Conservation (phyloP, 192 early-diverging fungal species). For the Thoreauomyces humboldtii region DNA sequence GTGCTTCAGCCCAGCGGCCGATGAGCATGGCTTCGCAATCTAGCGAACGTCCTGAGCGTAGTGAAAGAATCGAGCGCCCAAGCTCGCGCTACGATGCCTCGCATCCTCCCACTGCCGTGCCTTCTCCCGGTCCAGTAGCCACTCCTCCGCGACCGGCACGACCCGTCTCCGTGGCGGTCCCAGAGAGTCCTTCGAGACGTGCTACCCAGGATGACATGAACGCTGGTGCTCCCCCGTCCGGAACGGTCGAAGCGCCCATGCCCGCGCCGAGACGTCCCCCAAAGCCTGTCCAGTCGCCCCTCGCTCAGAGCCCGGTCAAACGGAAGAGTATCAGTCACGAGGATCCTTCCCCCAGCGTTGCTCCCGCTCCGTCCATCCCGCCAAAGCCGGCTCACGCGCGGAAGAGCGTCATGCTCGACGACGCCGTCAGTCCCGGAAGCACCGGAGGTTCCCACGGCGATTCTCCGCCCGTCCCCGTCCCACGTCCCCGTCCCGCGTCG, state of each 20-base stretch:
- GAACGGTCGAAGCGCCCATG: constrained; percentile 12
- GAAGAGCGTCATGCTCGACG: constrained; percentile 10
- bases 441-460: no score
- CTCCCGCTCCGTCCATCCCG: constrained; percentile 16
- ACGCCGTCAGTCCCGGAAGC: neutral
- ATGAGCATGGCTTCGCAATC: neutral
- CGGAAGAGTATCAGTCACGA: neutral
- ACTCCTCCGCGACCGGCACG: constrained; percentile 16
- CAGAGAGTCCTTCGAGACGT: neutral
- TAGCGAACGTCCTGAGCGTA: no score
- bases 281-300: constrained; percentile 9
- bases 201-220: neutral
- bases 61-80: no score
- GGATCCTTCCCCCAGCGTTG: neutral
- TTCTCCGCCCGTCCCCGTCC: neutral
- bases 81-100: no score
- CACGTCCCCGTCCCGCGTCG: constrained; percentile 6
- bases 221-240: neutral
- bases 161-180: neutral
- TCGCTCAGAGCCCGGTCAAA: constrained; percentile 6
- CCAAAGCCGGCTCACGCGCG: constrained; percentile 20
- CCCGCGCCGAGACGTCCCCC: constrained; percentile 23
- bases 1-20: neutral
- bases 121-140: no score
- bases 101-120: no score